A percentile compares a stretch with the other conserved stretches of the same genome.
Conservation (phyloP, 495 filamentous ascomycete species). For the Talaromyces trachyspermus region DNA sequence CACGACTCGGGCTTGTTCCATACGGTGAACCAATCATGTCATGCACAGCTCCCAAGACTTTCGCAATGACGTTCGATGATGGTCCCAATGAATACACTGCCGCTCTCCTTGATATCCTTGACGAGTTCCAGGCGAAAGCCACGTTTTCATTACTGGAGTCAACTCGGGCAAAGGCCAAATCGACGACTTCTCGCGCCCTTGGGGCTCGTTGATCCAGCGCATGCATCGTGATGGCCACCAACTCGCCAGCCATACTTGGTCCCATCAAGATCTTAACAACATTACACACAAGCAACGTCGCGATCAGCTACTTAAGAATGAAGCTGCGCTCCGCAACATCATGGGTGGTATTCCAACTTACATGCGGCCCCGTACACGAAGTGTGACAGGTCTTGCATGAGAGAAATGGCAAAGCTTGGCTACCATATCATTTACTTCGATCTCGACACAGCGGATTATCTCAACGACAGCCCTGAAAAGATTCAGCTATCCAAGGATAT, state of each 20-base stretch:
- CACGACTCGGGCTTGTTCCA: conserved; percentile 47
- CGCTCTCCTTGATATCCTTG: conserved; percentile 61
- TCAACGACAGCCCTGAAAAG: conserved; percentile 47
- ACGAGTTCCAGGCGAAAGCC: conserved; percentile 57
- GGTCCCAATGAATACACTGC: conserved; percentile 64
- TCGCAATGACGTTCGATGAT: conserved; percentile 76
- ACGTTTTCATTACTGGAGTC: conserved; percentile 78
- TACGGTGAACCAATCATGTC: conserved; percentile 61
- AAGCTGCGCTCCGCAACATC: conserved; percentile 72
- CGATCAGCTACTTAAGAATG: conserved; percentile 68
- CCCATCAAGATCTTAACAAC: conserved; percentile 63
- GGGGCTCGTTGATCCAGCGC: conserved; percentile 56
- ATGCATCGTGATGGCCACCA: conserved; percentile 71
- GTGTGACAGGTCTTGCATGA: conserved; percentile 55
- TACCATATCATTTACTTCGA: conserved; percentile 74
- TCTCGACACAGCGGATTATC: conserved; percentile 73
- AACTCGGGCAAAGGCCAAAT: conserved; percentile 67
- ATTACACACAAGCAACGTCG: conserved; percentile 47
- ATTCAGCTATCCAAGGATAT: conserved; percentile 71
- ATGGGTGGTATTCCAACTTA: conserved; percentile 78
- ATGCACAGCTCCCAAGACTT: conserved; percentile 53
- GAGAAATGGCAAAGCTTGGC: conserved; percentile 55
- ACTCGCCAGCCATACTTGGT: conserved; percentile 80
- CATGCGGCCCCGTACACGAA: conserved; percentile 80
- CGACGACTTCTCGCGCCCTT: conserved; percentile 50